Percentiles rank a stretch among this genome's conserved stretches.
phyloP scores from a whole-genome alignment of 257 asterid genomes.

The Solanum virginianum region DNA sequence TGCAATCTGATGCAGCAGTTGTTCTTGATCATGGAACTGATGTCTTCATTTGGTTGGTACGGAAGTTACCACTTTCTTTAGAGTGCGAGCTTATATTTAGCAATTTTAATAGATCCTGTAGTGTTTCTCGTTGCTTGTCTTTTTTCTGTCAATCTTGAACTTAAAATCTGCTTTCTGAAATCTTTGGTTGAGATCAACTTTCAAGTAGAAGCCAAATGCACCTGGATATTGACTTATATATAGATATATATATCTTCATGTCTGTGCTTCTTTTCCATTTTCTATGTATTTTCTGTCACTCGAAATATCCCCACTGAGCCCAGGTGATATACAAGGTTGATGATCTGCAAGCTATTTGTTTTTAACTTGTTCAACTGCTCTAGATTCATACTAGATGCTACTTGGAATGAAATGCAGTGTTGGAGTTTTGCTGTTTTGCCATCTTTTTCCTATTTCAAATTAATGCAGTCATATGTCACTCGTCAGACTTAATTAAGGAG shows the following conservation, averaged over 20 bases:
- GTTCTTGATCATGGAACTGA: constrained; percentile 99
- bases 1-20: constrained; percentile 98
- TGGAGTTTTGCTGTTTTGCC: background rate
- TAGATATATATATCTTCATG: background rate
- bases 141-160: background rate
- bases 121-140: background rate
- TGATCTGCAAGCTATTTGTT: background rate
- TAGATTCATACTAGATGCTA: background rate
- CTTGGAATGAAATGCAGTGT: background rate
- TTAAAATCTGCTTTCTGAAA: background rate
- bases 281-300: background rate
- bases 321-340: background rate
- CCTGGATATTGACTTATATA: background rate
- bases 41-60: constrained; percentile 97
- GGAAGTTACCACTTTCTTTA: constrained; percentile 1
- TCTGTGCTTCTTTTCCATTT: background rate
- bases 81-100: background rate
- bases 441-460: background rate
- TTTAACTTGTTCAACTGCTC: background rate
- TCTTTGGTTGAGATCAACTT: background rate
- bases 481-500: background rate
- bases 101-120: background rate
- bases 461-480: background rate
- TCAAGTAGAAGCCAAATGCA: background rate
- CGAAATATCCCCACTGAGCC: background rate